phyloP scores from a whole-genome alignment of 345 rosid species.

The Lepidium aucheri region DNA sequence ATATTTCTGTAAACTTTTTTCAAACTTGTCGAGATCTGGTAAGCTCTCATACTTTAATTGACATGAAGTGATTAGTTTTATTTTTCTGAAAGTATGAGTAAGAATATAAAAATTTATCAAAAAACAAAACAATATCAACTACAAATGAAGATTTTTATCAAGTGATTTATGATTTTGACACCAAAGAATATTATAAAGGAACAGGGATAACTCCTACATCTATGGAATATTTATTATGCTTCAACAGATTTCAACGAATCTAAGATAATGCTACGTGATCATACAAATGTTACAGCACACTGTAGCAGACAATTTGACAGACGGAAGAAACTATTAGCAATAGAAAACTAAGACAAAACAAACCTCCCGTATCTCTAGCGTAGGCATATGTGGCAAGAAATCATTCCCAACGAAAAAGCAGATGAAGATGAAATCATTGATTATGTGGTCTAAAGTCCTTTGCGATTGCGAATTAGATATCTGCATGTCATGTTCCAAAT shows the following conservation, averaged over 20 bases:
- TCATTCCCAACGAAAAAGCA: slow-evolving; percentile 98
- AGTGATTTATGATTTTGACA: not conserved
- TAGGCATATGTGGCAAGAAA: slow-evolving; percentile 98
- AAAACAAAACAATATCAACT: not conserved
- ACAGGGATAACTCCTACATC: not conserved
- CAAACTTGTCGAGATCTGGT: not conserved
- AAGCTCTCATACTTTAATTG: not conserved
- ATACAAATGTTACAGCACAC: not conserved
- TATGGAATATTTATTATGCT: not conserved
- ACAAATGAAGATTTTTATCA: not conserved
- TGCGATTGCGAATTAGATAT: slow-evolving; percentile 42
- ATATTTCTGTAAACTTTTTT: not conserved
- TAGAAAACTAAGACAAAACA: slow-evolving; percentile 19
- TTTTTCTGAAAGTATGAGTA: not conserved
- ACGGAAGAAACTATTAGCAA: not conserved
- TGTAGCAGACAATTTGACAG: not conserved
- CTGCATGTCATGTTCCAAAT: slow-evolving; percentile 73
- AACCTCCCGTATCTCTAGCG: slow-evolving; percentile 97
- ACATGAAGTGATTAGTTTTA: not conserved
- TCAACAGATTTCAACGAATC: not conserved
- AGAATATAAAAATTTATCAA: not conserved
- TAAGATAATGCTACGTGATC: not conserved
- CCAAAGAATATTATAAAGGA: not conserved
- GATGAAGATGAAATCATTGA: slow-evolving; percentile 94
- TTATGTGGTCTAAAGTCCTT: slow-evolving; percentile 59